These are phyloP conservation scores for Pulicaria dysenterica DNA, from an alignment of 129 eudicot genomes.

Conservation along the genomic window DNA sequence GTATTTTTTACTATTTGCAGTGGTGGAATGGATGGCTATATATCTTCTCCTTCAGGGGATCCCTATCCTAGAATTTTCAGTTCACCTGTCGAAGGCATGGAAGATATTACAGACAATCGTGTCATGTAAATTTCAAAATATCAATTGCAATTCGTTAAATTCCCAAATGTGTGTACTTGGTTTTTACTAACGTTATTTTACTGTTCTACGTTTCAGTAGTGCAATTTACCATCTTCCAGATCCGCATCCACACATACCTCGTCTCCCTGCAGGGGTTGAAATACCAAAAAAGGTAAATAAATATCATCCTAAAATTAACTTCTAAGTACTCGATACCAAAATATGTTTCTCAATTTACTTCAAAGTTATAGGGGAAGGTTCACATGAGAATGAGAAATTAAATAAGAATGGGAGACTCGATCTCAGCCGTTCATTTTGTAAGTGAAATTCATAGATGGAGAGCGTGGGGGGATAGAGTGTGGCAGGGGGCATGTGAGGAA, in stretches of 20 bases:
- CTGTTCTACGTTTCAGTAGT: slow-evolving; percentile 53
- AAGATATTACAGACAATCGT: slow-evolving; percentile 71
- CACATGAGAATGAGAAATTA: too few relatives aligned
- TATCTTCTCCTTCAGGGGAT: slow-evolving; percentile 74
- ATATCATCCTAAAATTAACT: neutral
- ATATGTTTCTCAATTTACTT: too few relatives aligned
- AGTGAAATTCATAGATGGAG: too few relatives aligned
- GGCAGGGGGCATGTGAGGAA: too few relatives aligned
- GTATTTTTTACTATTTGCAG: slow-evolving; percentile 51
- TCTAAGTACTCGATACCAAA: too few relatives aligned
- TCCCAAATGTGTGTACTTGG: neutral
- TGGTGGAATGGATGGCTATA: slow-evolving; percentile 89
- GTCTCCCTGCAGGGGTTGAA: slow-evolving; percentile 62
- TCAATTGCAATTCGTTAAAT: neutral
- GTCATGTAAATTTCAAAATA: slow-evolving; percentile 63
- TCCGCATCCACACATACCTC: slow-evolving; percentile 62
- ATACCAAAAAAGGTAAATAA: slow-evolving; percentile 68
- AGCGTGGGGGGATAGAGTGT: too few relatives aligned
- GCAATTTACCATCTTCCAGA: slow-evolving; percentile 84
- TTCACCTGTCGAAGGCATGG: slow-evolving; percentile 77
- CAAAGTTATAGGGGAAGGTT: too few relatives aligned
- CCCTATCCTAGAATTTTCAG: slow-evolving; percentile 71
- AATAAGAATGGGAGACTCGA: too few relatives aligned
- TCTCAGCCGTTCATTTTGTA: too few relatives aligned
- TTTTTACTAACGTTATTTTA: neutral